These are phyloP conservation scores for Podaxis sp. DNA, from an alignment of 768 basidiomycete genomes.

Conservation along the genomic window DNA sequence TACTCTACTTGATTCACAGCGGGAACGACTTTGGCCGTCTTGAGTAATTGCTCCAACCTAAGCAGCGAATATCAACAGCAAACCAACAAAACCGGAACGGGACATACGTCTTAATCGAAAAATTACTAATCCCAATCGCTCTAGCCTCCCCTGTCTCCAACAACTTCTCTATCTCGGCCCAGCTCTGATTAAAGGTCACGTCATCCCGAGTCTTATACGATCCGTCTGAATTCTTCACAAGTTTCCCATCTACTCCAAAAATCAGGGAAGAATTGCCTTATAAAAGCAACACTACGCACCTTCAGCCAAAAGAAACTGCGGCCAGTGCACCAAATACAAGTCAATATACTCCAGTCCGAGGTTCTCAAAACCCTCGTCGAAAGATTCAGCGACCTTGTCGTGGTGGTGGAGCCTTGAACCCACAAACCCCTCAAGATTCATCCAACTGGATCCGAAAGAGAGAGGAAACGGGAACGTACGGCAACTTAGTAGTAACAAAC, in stretches of 20 bases:
- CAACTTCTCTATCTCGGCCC: constrained; percentile 52
- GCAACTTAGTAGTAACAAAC: constrained; percentile 50
- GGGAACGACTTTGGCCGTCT: constrained; percentile 40
- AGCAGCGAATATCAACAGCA: not conserved
- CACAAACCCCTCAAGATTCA: not conserved
- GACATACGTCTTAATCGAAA: constrained; percentile 52
- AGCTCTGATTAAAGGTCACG: constrained; percentile 39
- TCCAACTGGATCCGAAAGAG: too few species aligned
- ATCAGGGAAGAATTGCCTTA: not conserved
- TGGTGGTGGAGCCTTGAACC: constrained; percentile 36
- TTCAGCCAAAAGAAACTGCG: constrained; percentile 34
- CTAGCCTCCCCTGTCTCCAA: constrained; percentile 43
- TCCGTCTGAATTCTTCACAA: constrained; percentile 31
- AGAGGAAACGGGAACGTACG: too few species aligned
- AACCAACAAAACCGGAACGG: not conserved
- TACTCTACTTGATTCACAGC: constrained; percentile 50
- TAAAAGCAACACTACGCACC: constrained; percentile 18
- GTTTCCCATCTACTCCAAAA: constrained; percentile 13
- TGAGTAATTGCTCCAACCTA: constrained; percentile 39
- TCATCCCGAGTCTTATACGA: constrained; percentile 28
- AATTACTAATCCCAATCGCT: constrained; percentile 61
- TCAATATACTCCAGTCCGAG: constrained; percentile 48
- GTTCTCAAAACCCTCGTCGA: constrained; percentile 38
- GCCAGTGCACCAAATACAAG: constrained; percentile 55
- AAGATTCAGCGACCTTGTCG: constrained; percentile 33